These are phyloP conservation scores for Streptanthus diversifolius DNA, from an alignment of 345 rosid species.

Conservation along the genomic window DNA sequence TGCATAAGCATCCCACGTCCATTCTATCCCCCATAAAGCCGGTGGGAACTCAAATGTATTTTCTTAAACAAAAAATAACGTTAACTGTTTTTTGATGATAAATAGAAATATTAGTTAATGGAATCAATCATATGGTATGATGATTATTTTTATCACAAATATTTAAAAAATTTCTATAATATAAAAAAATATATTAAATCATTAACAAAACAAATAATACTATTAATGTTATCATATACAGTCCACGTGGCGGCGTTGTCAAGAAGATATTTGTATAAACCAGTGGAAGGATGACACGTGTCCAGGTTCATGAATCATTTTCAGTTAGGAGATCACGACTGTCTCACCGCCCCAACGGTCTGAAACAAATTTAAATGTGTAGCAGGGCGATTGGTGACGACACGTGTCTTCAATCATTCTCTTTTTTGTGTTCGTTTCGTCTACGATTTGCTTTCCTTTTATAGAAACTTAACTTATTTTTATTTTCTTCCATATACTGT, in stretches of 20 bases:
- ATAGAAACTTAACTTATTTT: constrained; percentile 1
- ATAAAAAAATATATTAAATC: no score
- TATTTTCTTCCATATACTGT: neutral
- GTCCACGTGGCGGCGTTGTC: constrained; percentile 7
- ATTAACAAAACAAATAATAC: no score
- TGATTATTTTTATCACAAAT: no score
- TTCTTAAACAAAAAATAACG: neutral
- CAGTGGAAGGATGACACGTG: constrained; percentile 3
- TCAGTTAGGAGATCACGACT: constrained; percentile 29
- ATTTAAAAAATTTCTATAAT: no score
- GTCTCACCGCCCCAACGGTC: constrained; percentile 35
- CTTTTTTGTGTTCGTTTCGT: constrained; percentile 18
- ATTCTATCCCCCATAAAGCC: neutral
- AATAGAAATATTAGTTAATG: neutral
- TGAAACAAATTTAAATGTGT: neutral
- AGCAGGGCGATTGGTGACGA: constrained; percentile 11
- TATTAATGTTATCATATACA: constrained; percentile 6
- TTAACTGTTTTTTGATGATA: neutral
- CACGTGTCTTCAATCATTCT: constrained; percentile 31
- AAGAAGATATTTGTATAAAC: constrained; percentile 17
- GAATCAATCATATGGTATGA: no score
- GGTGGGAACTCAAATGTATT: neutral
- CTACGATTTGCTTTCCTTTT: constrained; percentile 29
- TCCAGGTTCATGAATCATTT: constrained; percentile 18
- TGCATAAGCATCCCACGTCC: constrained; percentile 31